Conservation (phyloP, 1,284 basidiomycete species). For the Trichosporon sp. region DNA sequence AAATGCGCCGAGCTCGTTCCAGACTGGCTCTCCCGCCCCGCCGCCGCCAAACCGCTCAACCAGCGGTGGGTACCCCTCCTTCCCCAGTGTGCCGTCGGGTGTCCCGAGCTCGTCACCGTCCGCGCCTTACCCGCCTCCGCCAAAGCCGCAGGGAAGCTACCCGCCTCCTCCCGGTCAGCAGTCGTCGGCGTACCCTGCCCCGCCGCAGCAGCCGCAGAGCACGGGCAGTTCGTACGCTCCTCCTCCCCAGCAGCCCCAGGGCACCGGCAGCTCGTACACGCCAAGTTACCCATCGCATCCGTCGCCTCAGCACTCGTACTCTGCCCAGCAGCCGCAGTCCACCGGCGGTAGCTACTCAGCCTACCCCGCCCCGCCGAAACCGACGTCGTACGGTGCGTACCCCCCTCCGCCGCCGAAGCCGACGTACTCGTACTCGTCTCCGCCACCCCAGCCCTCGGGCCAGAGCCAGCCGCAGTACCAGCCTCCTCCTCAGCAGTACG, state of each 20-base stretch:
- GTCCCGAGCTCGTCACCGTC: constrained; percentile 29
- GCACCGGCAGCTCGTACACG: constrained; percentile 16
- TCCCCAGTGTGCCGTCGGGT: constrained; percentile 56
- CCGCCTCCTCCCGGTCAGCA: constrained; percentile 23
- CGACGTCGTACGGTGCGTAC: constrained; percentile 19
- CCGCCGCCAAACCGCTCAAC: constrained; percentile 33
- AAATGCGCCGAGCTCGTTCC: constrained; percentile 37
- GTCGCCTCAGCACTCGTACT: constrained; percentile 12
- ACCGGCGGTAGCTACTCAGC: constrained; percentile 21
- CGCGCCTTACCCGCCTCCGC: constrained; percentile 32
- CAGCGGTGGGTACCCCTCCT: constrained; percentile 47
- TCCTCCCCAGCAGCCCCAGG: constrained; percentile 5
- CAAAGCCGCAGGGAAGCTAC: constrained; percentile 26
- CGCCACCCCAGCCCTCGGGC: background rate
- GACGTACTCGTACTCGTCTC: constrained; percentile 14
- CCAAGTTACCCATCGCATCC: constrained; percentile 23
- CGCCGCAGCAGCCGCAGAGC: constrained; percentile 16
- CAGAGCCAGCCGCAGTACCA: constrained; percentile 16
- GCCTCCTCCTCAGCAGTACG: background rate
- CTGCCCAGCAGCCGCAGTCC: constrained; percentile 11
- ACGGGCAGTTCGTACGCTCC: constrained; percentile 3
- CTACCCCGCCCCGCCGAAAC: constrained; percentile 22
- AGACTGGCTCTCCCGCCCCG: constrained; percentile 13
- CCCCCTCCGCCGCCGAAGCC: constrained; percentile 23
- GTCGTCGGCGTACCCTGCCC: constrained; percentile 18